Evolutionary conservation across 306 rosid genomes (phyloP).

Genomic region (Neltuma alba): DNA sequence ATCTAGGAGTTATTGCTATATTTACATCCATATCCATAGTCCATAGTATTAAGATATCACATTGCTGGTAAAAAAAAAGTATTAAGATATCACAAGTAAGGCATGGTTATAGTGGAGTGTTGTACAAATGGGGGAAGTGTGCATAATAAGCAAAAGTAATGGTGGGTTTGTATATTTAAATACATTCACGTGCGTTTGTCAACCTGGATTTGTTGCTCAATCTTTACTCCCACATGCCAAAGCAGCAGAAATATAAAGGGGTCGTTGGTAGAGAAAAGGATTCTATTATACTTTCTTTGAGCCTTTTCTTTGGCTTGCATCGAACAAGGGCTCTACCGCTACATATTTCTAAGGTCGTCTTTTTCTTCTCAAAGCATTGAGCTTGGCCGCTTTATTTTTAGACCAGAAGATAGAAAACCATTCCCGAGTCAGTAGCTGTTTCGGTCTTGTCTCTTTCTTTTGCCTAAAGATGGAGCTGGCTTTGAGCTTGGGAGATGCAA

Average conservation of each 20-base stretch:
- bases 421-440: not conserved
- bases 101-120: not conserved
- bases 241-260: slow-evolving; percentile 38
- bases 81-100: not conserved
- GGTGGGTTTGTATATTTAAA: slow-evolving; percentile 47
- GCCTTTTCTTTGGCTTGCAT: not conserved
- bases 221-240: slow-evolving; percentile 40
- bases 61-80: too few relatives aligned
- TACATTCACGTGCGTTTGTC: slow-evolving; percentile 89
- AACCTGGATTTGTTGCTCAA: slow-evolving; percentile 91
- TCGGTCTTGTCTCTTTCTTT: not conserved
- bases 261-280: not conserved
- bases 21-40: too few relatives aligned
- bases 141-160: not conserved
- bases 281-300: slow-evolving; percentile 10
- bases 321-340: not conserved
- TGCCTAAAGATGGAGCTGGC: slow-evolving; percentile 69
- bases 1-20: not conserved
- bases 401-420: not conserved
- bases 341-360: not conserved
- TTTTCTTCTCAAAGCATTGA: not conserved
- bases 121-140: not conserved
- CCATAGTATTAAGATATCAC: too few relatives aligned
- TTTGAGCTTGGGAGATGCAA: slow-evolving; percentile 76
- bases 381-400: not conserved